phyloP scores from a whole-genome alignment of 2,329 filamentous ascomycete genomes.

The Nannizziopsis arthrosporioides region DNA sequence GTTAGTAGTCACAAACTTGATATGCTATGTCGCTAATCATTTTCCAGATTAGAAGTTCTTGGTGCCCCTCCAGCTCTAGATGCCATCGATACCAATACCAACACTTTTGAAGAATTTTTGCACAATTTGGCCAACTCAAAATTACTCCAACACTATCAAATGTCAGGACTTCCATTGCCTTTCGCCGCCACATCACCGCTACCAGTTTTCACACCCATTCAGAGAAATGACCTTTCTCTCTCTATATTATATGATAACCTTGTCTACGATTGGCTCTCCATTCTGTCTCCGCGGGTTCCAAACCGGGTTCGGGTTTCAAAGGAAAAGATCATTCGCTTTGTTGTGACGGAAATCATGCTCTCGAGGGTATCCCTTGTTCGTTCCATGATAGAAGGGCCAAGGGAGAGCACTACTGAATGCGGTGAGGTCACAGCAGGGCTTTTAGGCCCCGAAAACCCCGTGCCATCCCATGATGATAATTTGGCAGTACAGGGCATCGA shows the following conservation, averaged over 20 bases:
- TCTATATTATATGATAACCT: slow-evolving; percentile 26
- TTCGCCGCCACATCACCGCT: slow-evolving; percentile 13
- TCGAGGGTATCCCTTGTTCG: slow-evolving; percentile 19
- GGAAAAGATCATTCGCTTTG: slow-evolving; percentile 27
- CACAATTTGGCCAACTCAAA: slow-evolving; percentile 10
- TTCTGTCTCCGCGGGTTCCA: slow-evolving; percentile 25
- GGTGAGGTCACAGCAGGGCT: not conserved
- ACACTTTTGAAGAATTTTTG: slow-evolving; percentile 22
- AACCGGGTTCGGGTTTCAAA: slow-evolving; percentile 29
- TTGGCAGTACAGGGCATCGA: slow-evolving; percentile 1
- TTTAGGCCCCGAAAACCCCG: not conserved
- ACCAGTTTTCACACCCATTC: slow-evolving; percentile 17
- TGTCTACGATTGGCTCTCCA: slow-evolving; percentile 28
- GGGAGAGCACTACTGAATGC: not conserved
- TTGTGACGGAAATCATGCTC: slow-evolving; percentile 29
- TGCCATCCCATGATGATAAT: not conserved
- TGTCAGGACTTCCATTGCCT: slow-evolving; percentile 18
- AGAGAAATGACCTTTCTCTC: slow-evolving; percentile 4
- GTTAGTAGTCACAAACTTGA: slow-evolving; percentile 17
- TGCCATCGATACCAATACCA: slow-evolving; percentile 29
- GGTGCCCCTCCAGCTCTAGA: slow-evolving; percentile 21
- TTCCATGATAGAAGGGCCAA: not conserved
- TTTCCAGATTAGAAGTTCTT: slow-evolving; percentile 25
- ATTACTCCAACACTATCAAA: slow-evolving; percentile 10
- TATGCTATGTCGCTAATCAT: slow-evolving; percentile 5